Conservation (phyloP, 1,284 basidiomycete genomes). For the Fomes fomentarius region DNA sequence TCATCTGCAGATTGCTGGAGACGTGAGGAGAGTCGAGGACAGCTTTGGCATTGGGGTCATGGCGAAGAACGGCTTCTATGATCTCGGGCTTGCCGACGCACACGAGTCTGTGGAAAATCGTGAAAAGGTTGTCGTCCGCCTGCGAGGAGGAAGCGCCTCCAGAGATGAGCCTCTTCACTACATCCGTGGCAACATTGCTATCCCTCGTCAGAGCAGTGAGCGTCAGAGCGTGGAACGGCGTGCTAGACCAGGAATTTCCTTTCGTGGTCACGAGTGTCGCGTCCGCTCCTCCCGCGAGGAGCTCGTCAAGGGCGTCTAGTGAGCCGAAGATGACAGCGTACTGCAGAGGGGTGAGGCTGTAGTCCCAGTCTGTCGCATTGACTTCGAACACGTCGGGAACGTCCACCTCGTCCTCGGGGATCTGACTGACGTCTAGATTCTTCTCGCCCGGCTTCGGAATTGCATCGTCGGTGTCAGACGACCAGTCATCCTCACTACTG, state of each 20-base stretch:
- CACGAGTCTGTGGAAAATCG: conserved; percentile 54
- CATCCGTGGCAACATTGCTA: conserved; percentile 42
- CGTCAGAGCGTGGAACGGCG: conserved; percentile 48
- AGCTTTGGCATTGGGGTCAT: conserved; percentile 49
- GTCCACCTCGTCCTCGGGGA: conserved; percentile 51
- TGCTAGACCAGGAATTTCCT: conserved; percentile 22
- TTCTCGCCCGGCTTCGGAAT: conserved; percentile 22
- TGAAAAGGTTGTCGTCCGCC: conserved; percentile 46
- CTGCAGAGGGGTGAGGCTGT: conserved; percentile 52
- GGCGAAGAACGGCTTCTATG: conserved; percentile 47
- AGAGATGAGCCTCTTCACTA: conserved; percentile 49
- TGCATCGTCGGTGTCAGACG: conserved; percentile 29
- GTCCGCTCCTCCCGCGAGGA: conserved; percentile 51
- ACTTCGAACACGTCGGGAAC: conserved; percentile 57
- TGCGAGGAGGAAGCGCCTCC: conserved; percentile 52
- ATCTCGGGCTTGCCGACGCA: conserved; percentile 42
- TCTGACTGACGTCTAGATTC: conserved; percentile 33
- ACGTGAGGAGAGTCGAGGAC: conserved; percentile 49
- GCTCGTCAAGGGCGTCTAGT: conserved; percentile 43
- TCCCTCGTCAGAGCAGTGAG: conserved; percentile 51
- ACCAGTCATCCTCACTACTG: conserved; percentile 40
- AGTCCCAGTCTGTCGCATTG: conserved; percentile 59
- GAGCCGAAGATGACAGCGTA: conserved; percentile 55
- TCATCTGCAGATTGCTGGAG: conserved; percentile 17
- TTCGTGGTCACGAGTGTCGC: conserved; percentile 31